Evolutionary conservation across 345 rosid species (phyloP).

Genomic region (Garcia nutans): DNA sequence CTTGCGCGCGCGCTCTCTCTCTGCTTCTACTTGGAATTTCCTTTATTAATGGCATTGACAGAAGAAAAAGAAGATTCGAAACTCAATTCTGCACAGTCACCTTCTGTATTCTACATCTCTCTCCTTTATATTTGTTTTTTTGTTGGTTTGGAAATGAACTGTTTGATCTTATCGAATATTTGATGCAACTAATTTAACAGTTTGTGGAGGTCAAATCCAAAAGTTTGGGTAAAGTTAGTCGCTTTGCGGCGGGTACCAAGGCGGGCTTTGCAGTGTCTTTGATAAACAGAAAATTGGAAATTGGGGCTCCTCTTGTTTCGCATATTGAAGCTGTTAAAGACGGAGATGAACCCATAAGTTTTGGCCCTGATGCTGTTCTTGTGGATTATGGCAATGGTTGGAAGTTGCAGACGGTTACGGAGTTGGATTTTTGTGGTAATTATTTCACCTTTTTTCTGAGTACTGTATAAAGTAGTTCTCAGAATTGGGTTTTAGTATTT

Average conservation of each 20-base stretch:
- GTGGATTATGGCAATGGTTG: constrained; percentile 62
- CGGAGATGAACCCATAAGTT: constrained; percentile 71
- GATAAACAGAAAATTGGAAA: constrained; percentile 60
- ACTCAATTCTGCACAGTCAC: constrained; percentile 22
- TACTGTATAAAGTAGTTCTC: not conserved
- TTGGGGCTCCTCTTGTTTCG: constrained; percentile 37
- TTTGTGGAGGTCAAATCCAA: constrained; percentile 69
- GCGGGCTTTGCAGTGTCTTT: constrained; percentile 76
- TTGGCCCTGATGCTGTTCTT: constrained; percentile 72
- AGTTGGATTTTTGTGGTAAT: constrained; percentile 42
- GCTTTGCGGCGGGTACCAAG: constrained; percentile 70
- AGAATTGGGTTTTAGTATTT: constrained; percentile 3
- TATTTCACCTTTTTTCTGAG: not conserved
- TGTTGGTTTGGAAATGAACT: not conserved
- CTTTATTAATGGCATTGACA: not conserved
- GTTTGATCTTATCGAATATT: not conserved
- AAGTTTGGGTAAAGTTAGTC: constrained; percentile 44
- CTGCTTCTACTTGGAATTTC: not conserved
- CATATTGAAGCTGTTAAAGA: constrained; percentile 64
- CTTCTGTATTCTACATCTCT: constrained; percentile 22
- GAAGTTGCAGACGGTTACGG: constrained; percentile 60
- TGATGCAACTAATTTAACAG: constrained; percentile 27
- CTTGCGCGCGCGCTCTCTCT: too few species aligned
- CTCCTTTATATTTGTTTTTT: not conserved
- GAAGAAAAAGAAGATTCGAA: constrained; percentile 18